Evolutionary conservation across 2,329 filamentous ascomycete genomes (phyloP).

Genomic region (Aphanocladium album): DNA sequence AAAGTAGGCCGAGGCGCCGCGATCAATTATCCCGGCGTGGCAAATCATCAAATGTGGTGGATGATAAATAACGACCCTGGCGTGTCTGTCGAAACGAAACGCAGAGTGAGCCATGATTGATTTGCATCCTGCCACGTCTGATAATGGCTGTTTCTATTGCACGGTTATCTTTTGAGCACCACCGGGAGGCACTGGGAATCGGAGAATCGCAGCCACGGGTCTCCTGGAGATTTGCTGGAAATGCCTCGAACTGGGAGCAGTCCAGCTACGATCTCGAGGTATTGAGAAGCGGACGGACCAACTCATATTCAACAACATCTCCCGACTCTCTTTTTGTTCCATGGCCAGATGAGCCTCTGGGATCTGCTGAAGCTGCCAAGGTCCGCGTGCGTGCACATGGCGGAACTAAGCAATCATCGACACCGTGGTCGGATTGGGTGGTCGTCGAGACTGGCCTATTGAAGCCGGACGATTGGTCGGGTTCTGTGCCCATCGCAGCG

Average conservation of each 20-base stretch:
- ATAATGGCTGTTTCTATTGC: slow-evolving; percentile 35
- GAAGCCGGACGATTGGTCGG: slow-evolving; percentile 25
- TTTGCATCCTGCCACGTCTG: background rate
- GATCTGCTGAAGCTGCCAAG: background rate
- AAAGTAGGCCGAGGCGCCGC: background rate
- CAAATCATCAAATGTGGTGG: background rate
- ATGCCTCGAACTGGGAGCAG: slow-evolving; percentile 37
- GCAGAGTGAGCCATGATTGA: too few species aligned
- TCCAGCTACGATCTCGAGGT: slow-evolving; percentile 40
- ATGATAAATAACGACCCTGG: background rate
- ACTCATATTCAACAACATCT: background rate
- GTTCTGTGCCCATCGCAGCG: slow-evolving; percentile 25
- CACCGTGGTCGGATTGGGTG: background rate
- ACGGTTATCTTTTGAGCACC: slow-evolving; percentile 37
- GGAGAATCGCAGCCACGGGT: slow-evolving; percentile 38
- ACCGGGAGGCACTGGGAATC: slow-evolving; percentile 37
- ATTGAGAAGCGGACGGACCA: slow-evolving; percentile 15
- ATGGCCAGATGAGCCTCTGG: background rate
- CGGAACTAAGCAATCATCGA: background rate
- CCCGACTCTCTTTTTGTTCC: background rate
- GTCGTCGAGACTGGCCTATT: slow-evolving; percentile 33
- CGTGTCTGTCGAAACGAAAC: too few species aligned
- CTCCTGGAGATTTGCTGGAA: slow-evolving; percentile 41
- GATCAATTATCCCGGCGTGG: background rate
- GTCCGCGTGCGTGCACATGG: background rate